Evolutionary conservation across 1,284 basidiomycete genomes (phyloP), one percentile per base, ranked within the genome.

Genomic region (Sanghuangporus weigelae): DNA sequence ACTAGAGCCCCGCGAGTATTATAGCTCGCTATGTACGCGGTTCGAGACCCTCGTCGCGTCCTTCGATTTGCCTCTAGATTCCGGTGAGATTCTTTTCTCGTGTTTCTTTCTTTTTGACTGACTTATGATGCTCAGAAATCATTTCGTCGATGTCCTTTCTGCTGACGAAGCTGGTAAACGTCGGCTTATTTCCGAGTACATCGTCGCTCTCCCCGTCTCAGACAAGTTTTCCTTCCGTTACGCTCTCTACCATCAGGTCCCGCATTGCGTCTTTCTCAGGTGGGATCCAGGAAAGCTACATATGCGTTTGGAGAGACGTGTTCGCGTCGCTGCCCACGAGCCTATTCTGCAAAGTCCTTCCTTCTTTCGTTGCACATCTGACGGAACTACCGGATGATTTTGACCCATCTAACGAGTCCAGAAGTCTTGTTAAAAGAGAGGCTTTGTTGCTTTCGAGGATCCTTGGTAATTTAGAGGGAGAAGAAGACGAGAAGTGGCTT

Each of bases 141-240:
- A 10, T 81, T 26, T 68, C 67, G 23, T 71, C 75, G 19, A 66
- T 80, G 16, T 53, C 44, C 62, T 68, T 36, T 14, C 60, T 72
- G 2, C 70, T 93, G 12, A 78, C 81, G 7, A 93, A 89, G 71
- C 81, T 86, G 36, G 84, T 81, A 49, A 85, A 84, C 63, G 73
- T 86, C 23, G 89, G 90, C 4, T 72, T 83, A 2, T 89, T 94
- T 65, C 84, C 85, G 6, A 68, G 79, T 0, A 73, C 74, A 0
- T 67, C 76, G 58, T 71, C 71, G 12, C 73, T 60, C 35, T 40
- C 51, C 4, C 81, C 80, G 56, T 85, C 81, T 3, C 89, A 84
- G 65, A 79, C 80, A 36, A 93, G 83, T 6, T 95, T 86, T 77
- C 93, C 84, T 73, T 72, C 71, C 51, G 77, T 74, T 12, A 80